phyloP scores from a whole-genome alignment of 768 basidiomycete genomes.

The Mycena chlorophos region DNA sequence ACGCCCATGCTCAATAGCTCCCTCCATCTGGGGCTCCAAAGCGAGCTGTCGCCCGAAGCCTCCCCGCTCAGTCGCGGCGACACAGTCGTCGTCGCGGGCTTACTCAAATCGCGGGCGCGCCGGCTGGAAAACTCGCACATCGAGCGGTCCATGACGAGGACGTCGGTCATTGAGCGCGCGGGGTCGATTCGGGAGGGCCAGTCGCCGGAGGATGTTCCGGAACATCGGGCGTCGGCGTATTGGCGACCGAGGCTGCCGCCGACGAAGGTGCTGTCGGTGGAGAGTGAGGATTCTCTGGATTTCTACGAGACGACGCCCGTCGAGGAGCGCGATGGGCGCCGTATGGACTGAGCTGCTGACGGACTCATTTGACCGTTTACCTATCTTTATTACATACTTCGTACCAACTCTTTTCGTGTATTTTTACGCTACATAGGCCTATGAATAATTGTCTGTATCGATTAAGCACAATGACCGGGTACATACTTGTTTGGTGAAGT shows the following conservation, averaged over 20 bases:
- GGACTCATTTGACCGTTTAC: too few species aligned
- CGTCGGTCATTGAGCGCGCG: slow-evolving; percentile 18
- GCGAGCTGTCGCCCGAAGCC: slow-evolving; percentile 14
- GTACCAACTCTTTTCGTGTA: too few species aligned
- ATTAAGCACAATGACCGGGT: too few species aligned
- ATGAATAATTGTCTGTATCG: too few species aligned
- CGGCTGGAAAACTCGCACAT: not conserved
- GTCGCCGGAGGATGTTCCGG: not conserved
- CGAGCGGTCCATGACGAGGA: slow-evolving; percentile 9
- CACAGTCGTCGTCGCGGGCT: slow-evolving; percentile 10
- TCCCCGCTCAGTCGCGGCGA: slow-evolving; percentile 13
- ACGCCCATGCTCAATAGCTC: slow-evolving; percentile 11
- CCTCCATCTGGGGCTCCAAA: slow-evolving; percentile 6
- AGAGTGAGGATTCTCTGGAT: slow-evolving; percentile 3
- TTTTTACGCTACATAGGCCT: too few species aligned
- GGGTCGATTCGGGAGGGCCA: slow-evolving; percentile 17
- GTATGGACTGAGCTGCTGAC: too few species aligned
- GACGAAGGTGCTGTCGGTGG: not conserved
- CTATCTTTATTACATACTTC: too few species aligned
- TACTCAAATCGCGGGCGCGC: slow-evolving; percentile 20
- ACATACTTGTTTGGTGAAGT: too few species aligned
- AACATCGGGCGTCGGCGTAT: not conserved
- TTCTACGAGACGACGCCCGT: slow-evolving; percentile 1
- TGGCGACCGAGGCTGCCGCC: not conserved
- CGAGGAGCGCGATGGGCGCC: too few species aligned